phyloP scores from a whole-genome alignment of 2,329 filamentous ascomycete species.

The Diaporthe batatas region DNA sequence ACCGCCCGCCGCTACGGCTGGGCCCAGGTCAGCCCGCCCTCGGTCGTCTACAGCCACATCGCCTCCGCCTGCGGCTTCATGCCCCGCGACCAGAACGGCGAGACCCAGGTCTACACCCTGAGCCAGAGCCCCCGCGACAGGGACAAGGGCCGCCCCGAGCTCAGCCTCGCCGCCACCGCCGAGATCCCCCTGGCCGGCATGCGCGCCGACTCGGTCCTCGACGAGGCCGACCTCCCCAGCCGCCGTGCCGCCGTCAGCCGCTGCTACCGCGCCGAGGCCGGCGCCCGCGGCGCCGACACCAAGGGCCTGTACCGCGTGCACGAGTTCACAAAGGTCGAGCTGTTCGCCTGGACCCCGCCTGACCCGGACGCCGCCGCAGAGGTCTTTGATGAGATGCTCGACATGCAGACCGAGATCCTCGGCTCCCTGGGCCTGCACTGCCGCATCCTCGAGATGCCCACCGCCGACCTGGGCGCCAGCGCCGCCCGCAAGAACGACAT shows the following conservation, averaged over 20 bases:
- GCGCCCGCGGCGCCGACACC: constrained; percentile 88
- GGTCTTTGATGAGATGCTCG: constrained; percentile 87
- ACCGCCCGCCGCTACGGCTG: constrained; percentile 79
- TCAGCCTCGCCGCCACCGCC: constrained; percentile 87
- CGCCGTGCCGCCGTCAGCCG: constrained; percentile 87
- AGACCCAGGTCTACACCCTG: constrained; percentile 91
- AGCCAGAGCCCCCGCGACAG: constrained; percentile 75
- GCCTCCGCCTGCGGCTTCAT: constrained; percentile 94
- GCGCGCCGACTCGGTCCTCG: constrained; percentile 80
- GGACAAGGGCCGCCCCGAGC: constrained; percentile 72
- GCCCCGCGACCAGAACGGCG: constrained; percentile 88
- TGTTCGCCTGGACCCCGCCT: constrained; percentile 90
- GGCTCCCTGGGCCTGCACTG: constrained; percentile 82
- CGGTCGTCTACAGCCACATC: constrained; percentile 92
- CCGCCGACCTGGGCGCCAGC: constrained; percentile 87
- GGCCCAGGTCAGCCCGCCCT: constrained; percentile 85
- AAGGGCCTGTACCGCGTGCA: constrained; percentile 97
- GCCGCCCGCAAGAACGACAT: constrained; percentile 92
- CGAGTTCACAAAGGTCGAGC: constrained; percentile 98
- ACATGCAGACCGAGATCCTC: constrained; percentile 88
- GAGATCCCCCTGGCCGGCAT: constrained; percentile 96
- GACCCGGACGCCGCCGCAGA: constrained; percentile 62
- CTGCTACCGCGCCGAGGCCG: constrained; percentile 97
- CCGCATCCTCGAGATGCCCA: constrained; percentile 93
- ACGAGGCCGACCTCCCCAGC: constrained; percentile 75